Base-by-base conservation (phyloP, 2,329 filamentous ascomycete species). In the Penicillium sp. region DNA sequence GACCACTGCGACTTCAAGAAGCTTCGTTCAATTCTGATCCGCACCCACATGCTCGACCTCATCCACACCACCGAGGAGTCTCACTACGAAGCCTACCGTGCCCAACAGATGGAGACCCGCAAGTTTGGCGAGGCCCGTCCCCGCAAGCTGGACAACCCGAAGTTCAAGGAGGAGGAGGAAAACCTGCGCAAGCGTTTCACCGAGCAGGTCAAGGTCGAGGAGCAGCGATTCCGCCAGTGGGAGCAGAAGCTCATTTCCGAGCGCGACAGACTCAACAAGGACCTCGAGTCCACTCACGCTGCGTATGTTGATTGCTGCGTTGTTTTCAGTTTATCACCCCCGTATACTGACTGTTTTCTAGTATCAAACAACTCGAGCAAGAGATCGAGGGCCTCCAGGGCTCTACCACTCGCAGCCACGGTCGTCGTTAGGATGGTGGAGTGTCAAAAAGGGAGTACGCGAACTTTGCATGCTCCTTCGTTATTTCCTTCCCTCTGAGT, bases 1-100 rank as follows among this genome's bases (percentile, higher is more conserved):
- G 93, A 98, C 71, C 93, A 98, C 81, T 98, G 93, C 77, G 93
- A 98, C 76, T 98, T 98, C 82, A 98, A 98, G 87, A 98, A 98
- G 81, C 87, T 98, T 57, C 91, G 93, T 66, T 95, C 92, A 42
- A 97, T 98, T 67, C 81, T 98, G 61, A 97, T 98, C 79, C 89
- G 93, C 74, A 96, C 92, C 44, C 93, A 98, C 80, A 98, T 98
- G 93, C 84, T 98, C 66, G 93, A 98, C 72, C 87, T 98, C 59
- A 98, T 98, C 72, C 93, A 98, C 81, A 98, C 95, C 58, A 98
- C 93, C 62, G 93, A 98, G 78, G 93, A 98, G 81, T 86, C 90
- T 66, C 93, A 98, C 81, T 98, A 98, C 79, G 93, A 98, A 77
- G 92, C 89, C 54, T 98, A 98, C 81, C 92, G 93, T 66, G 93